Evolutionary conservation across 495 filamentous ascomycete species (phyloP).

Genomic region (Choiromyces venosus): DNA sequence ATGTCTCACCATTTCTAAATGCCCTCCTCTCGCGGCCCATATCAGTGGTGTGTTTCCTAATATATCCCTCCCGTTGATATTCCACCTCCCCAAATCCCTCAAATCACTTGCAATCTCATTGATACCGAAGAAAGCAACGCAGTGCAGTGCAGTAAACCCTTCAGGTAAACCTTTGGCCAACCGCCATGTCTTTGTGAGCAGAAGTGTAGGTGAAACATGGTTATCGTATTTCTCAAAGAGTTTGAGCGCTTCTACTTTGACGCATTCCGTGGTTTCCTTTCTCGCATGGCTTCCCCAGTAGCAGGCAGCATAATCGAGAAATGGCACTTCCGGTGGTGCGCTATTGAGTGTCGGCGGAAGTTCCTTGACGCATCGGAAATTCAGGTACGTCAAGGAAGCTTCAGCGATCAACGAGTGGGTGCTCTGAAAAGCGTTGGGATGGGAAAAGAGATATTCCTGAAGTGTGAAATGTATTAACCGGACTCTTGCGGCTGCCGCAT

Average conservation of each 20-base stretch:
- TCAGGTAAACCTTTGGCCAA: background rate
- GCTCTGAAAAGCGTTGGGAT: background rate
- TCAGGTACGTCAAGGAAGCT: background rate
- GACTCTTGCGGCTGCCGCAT: conserved; percentile 8
- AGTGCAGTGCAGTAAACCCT: background rate
- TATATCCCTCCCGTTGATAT: background rate
- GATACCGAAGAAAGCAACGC: background rate
- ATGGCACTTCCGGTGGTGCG: background rate
- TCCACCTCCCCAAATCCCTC: background rate
- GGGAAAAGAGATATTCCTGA: conserved; percentile 20
- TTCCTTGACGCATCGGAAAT: background rate
- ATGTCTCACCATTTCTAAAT: conserved; percentile 3
- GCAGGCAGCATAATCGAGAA: conserved; percentile 1
- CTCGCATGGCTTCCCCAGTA: background rate
- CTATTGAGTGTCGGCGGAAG: background rate
- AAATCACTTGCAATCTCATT: background rate
- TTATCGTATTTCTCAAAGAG: background rate
- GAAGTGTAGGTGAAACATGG: background rate
- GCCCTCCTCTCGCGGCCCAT: conserved; percentile 1
- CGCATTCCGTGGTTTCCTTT: background rate
- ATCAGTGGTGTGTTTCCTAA: background rate
- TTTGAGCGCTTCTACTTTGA: background rate
- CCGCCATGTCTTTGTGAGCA: background rate
- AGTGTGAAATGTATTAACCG: conserved; percentile 26
- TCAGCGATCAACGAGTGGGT: background rate